Percentiles rank a stretch among this genome's conserved stretches.
Evolutionary conservation across 177 flowering plant genomes (phyloP).

Genomic region (Telopea speciosissima): DNA sequence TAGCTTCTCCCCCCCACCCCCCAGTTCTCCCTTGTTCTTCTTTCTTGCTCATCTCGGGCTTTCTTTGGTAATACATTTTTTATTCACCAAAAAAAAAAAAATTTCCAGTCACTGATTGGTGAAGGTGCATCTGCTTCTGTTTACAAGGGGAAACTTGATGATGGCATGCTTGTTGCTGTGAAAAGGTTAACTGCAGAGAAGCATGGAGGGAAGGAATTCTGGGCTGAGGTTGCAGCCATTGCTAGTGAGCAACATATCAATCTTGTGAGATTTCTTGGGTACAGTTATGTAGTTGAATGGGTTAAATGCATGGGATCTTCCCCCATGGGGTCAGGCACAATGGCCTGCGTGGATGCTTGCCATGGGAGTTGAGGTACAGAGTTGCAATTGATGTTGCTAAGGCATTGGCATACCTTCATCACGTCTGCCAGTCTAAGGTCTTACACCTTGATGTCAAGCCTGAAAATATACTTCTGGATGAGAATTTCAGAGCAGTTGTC

Average conservation of each 20-base stretch:
- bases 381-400: constrained; percentile 83
- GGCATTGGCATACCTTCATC: constrained; percentile 76
- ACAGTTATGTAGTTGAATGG: constrained; percentile 52
- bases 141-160: constrained; percentile 66
- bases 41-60: too few species aligned
- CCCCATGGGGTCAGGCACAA: constrained; percentile 12
- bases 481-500: constrained; percentile 51
- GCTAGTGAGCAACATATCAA: constrained; percentile 81
- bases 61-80: too few species aligned
- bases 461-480: constrained; percentile 80
- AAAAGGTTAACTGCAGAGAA: constrained; percentile 63
- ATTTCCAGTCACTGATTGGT: constrained; percentile 53
- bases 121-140: constrained; percentile 73
- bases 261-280: constrained; percentile 71
- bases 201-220: constrained; percentile 68
- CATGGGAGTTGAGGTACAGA: constrained; percentile 58
- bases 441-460: constrained; percentile 95
- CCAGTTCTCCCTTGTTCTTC: too few species aligned
- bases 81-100: too few species aligned
- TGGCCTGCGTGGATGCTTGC: constrained; percentile 41
- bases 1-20: too few species aligned
- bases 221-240: constrained; percentile 77
- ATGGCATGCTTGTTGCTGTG: constrained; percentile 77
- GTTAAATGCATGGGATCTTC: constrained; percentile 77
- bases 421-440: constrained; percentile 72